These are phyloP conservation scores for Hypoxylon perforatum DNA, from an alignment of 495 filamentous ascomycete species.

Conservation along the genomic window DNA sequence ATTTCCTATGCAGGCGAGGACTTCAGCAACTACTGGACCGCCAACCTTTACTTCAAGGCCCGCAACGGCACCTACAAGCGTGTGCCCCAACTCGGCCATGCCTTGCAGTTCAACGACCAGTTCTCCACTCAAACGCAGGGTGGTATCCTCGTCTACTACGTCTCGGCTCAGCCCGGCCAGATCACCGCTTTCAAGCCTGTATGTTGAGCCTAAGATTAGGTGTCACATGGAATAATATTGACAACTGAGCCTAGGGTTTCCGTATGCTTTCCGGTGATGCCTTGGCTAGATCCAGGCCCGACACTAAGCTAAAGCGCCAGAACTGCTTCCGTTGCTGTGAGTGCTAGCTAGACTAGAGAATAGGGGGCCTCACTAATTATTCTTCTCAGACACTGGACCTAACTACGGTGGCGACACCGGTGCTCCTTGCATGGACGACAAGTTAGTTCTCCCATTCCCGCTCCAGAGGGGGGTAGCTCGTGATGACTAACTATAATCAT, in stretches of 20 bases:
- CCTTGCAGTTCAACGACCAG: constrained; percentile 59
- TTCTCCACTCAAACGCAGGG: constrained; percentile 61
- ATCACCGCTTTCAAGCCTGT: constrained; percentile 66
- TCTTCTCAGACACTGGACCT: constrained; percentile 61
- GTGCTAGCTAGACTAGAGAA: no score
- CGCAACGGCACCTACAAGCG: constrained; percentile 63
- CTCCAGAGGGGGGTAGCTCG: background rate
- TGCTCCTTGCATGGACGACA: constrained; percentile 56
- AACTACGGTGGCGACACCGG: constrained; percentile 58
- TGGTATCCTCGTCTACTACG: constrained; percentile 65
- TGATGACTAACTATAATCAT: constrained; percentile 19
- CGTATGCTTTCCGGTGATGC: constrained; percentile 65
- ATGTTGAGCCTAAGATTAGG: constrained; percentile 17
- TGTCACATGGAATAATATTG: background rate
- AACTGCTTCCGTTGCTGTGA: constrained; percentile 63
- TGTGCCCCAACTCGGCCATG: constrained; percentile 57
- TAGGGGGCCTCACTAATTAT: no score
- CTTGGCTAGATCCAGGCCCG: constrained; percentile 50
- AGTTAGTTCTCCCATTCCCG: constrained; percentile 16
- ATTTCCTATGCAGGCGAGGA: constrained; percentile 44
- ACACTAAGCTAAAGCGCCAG: constrained; percentile 53
- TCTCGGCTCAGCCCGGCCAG: constrained; percentile 61
- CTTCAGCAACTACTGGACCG: constrained; percentile 65
- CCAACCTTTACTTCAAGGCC: constrained; percentile 63
- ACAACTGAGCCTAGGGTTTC: constrained; percentile 53